These are phyloP conservation scores for Zymoseptoria brevis DNA, from an alignment of 2,329 filamentous ascomycete species.

Conservation along the genomic window DNA sequence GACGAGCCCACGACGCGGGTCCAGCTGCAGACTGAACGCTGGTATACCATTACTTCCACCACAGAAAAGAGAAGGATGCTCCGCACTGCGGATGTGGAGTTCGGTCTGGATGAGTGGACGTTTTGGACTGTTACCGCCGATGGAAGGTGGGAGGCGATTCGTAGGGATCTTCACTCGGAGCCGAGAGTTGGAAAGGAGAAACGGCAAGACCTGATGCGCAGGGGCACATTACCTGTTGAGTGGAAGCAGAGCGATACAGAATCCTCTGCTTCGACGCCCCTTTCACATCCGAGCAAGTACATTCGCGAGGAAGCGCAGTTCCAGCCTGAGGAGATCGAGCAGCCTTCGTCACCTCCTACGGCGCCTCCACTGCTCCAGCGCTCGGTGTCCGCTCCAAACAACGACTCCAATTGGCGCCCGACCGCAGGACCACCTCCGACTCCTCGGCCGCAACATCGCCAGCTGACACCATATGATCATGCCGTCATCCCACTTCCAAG, in stretches of 20 bases:
- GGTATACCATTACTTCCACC: not conserved
- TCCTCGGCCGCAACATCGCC: not conserved
- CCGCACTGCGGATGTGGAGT: not conserved
- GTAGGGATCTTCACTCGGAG: not conserved
- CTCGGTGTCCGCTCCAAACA: not conserved
- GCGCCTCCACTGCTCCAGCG: not conserved
- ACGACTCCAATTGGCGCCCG: not conserved
- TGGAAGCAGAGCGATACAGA: not conserved
- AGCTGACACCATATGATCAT: not conserved
- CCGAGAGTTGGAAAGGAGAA: not conserved
- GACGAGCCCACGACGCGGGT: not conserved
- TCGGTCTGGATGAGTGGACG: not conserved
- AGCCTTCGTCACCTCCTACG: not conserved
- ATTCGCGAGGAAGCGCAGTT: not conserved
- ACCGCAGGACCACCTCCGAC: not conserved
- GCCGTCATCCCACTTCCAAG: not conserved
- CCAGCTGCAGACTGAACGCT: not conserved
- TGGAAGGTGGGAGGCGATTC: not conserved
- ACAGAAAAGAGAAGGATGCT: not conserved
- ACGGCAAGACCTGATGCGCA: not conserved
- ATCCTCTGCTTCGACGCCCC: not conserved
- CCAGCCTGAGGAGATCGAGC: too few species aligned
- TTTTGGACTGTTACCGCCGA: not conserved
- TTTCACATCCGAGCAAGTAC: not conserved
- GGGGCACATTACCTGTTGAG: not conserved